Base-by-base conservation (phyloP, 495 filamentous ascomycete species). In the Neurospora cerealis region DNA sequence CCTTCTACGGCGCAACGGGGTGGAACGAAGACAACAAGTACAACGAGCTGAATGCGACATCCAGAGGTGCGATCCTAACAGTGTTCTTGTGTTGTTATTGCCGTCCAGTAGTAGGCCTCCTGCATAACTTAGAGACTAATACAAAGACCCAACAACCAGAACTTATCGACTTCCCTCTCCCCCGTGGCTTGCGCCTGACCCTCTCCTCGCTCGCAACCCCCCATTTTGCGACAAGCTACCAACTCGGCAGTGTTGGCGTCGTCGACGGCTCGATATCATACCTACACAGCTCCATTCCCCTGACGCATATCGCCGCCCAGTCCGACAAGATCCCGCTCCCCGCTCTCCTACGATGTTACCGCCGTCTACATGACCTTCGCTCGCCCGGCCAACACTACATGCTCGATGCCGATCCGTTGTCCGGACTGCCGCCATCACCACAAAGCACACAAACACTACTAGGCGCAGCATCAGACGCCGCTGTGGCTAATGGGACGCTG, bases 1-100 rank as follows among this genome's bases (percentile, higher is more conserved):
- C 93, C 80, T 99, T 98, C 84, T 92, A 93, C 81, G 87, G 91
- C 82, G 90, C 91, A 72, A 94, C 94, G 7, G 86, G 89, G 76
- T 98, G 96, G 96, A 93, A 95, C 80, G 87, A 89, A 74, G 94
- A 99, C 84, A 98, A 97, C 82, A 93, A 91, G 17, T 99, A 99
- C 83, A 90, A 92, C 73, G 89, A 91, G 44, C 88, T 99, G 73
- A 98, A 93, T 62, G 91, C 91, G 60, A 97, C 96, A 17, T 90
- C 94, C 42, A 88, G 92, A 86, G 93, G 94, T 92, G 83, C 54
- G 54, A 66, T 66, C 13, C 24, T 34, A 9, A 4, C 8, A 21
- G 8, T 2, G 3, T 17, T 41, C 15, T 41, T 41, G 40, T 41
- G 13, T 41, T 41, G 3, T 41, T 41, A 15, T 41, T 5, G 15